Evolutionary conservation across 106 monocot genomes (phyloP).

Genomic region (Agapanthus africanus): DNA sequence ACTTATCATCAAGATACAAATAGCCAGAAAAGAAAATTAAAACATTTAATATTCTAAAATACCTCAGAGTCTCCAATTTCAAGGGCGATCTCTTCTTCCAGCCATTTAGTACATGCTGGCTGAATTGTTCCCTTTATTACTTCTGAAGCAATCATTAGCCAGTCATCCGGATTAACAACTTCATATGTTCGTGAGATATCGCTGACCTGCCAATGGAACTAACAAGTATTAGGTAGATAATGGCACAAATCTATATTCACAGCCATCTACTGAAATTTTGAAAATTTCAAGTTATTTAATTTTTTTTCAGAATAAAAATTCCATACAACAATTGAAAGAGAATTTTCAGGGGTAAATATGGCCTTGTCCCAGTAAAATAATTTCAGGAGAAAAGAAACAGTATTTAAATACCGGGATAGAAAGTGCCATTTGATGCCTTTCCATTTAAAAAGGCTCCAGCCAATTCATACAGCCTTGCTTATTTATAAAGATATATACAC

Average conservation of each 20-base stretch:
- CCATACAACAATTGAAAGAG: no score
- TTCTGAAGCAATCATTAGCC: constrained; percentile 37
- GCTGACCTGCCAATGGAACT: constrained; percentile 41
- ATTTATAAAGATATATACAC: not conserved
- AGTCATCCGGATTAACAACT: constrained; percentile 25
- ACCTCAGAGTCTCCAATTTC: constrained; percentile 43
- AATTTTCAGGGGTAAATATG: no score
- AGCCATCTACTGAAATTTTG: no score
- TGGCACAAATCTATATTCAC: no score
- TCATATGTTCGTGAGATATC: constrained; percentile 28
- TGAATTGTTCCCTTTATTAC: constrained; percentile 40
- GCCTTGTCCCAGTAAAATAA: no score
- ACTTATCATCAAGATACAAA: not conserved
- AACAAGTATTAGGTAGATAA: not conserved
- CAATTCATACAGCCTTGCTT: not conserved
- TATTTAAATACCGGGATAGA: no score
- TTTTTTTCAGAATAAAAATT: no score
- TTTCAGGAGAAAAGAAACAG: not conserved
- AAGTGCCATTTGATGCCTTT: not conserved
- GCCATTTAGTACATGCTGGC: constrained; percentile 52
- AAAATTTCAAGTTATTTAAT: no score
- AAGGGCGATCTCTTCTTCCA: constrained; percentile 50
- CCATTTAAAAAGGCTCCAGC: not conserved
- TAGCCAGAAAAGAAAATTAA: not conserved
- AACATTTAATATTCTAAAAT: no score